Evolutionary conservation across 2,329 filamentous ascomycete genomes (phyloP).

Genomic region (Talaromyces rugulosus): DNA sequence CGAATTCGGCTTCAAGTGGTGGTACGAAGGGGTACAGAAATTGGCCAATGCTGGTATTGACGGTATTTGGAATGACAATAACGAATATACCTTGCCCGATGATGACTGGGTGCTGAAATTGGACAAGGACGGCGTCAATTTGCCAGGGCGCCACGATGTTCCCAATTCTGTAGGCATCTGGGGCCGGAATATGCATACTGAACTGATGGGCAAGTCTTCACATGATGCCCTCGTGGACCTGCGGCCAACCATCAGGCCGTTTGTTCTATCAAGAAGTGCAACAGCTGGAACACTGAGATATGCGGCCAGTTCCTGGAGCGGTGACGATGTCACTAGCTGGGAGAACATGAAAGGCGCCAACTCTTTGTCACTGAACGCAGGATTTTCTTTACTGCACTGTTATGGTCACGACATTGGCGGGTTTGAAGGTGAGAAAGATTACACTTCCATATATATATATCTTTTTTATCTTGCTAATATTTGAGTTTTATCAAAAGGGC

Average conservation of each 20-base stretch:
- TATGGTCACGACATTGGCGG: slow-evolving; percentile 73
- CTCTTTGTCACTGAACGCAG: slow-evolving; percentile 63
- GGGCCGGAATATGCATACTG: slow-evolving; percentile 66
- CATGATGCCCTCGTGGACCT: slow-evolving; percentile 61
- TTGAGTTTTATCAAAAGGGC: slow-evolving; percentile 27
- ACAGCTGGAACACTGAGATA: slow-evolving; percentile 68
- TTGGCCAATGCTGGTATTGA: slow-evolving; percentile 63
- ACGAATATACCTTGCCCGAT: slow-evolving; percentile 65
- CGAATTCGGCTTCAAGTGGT: slow-evolving; percentile 63
- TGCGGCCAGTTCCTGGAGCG: slow-evolving; percentile 68
- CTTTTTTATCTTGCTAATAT: neutral
- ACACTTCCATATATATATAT: neutral
- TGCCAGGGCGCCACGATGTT: slow-evolving; percentile 24
- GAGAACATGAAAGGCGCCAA: slow-evolving; percentile 69
- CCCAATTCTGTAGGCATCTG: slow-evolving; percentile 60
- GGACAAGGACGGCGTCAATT: slow-evolving; percentile 38
- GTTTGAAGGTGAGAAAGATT: slow-evolving; percentile 55
- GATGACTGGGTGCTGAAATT: slow-evolving; percentile 64
- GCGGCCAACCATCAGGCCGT: slow-evolving; percentile 58
- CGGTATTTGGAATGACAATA: slow-evolving; percentile 77
- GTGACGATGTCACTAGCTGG: slow-evolving; percentile 72
- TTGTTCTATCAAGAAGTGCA: slow-evolving; percentile 66
- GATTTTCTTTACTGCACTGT: slow-evolving; percentile 64
- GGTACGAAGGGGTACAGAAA: slow-evolving; percentile 63
- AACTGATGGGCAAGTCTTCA: slow-evolving; percentile 67